A percentile compares a stretch with the other conserved stretches of the same genome.
phyloP scores from a whole-genome alignment of 331 rosid genomes.

The Pyracantha coccinea region DNA sequence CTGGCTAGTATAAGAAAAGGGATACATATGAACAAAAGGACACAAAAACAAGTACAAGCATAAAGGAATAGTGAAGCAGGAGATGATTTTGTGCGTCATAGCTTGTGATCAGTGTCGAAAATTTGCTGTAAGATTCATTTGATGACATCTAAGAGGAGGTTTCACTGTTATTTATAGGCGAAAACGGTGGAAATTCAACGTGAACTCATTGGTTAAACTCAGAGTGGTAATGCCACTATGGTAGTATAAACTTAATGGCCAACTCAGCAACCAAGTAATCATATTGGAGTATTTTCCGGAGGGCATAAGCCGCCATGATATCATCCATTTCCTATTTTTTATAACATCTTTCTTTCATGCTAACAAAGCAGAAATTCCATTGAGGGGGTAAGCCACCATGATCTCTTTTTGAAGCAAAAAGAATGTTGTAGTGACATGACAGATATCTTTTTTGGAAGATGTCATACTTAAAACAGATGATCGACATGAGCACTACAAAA shows the following conservation, averaged over 20 bases:
- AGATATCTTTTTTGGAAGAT: background rate
- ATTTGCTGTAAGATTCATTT: background rate
- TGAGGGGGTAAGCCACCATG: background rate
- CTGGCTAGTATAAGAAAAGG: conserved; percentile 6
- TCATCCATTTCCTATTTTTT: background rate
- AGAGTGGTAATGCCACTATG: conserved; percentile 40
- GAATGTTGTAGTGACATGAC: background rate
- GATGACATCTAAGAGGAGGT: conserved; percentile 3
- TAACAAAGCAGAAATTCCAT: background rate
- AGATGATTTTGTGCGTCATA: conserved; percentile 20
- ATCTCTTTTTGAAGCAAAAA: background rate
- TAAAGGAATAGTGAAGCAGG: conserved; percentile 15
- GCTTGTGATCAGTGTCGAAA: background rate
- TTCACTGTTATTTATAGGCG: conserved; percentile 27
- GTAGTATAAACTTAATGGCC: conserved; percentile 12
- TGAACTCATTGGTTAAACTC: conserved; percentile 19
- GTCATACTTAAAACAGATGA: background rate
- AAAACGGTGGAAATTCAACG: background rate
- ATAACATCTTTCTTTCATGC: background rate
- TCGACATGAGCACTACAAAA: background rate
- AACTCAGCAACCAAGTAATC: conserved; percentile 4
- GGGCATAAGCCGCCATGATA: conserved; percentile 12
- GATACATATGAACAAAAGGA: conserved; percentile 26
- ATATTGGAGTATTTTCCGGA: background rate
- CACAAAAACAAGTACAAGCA: conserved; percentile 4